Evolutionary conservation across 2,329 filamentous ascomycete species (phyloP).

Genomic region (Grosmannia penicillata): DNA sequence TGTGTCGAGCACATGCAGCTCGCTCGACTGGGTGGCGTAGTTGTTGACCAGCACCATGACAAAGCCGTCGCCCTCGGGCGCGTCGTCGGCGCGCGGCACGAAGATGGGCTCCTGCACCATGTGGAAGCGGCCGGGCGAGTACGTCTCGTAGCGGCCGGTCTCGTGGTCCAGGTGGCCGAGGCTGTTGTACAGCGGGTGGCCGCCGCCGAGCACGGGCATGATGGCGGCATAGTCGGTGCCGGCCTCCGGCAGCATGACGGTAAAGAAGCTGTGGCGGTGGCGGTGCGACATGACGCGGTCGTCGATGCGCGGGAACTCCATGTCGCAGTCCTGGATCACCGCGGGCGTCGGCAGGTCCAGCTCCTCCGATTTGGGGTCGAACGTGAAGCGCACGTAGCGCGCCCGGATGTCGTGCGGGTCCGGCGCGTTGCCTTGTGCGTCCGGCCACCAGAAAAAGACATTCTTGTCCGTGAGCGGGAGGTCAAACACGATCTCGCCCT

Average conservation of each 20-base stretch:
- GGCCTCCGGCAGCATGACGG: constrained; percentile 15
- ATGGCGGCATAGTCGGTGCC: constrained; percentile 16
- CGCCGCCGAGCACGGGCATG: constrained; percentile 15
- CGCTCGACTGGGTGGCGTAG: constrained; percentile 10
- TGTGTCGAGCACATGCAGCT: constrained; percentile 13
- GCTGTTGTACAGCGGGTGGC: constrained; percentile 18
- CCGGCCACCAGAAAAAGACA: constrained; percentile 24
- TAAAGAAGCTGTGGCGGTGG: constrained; percentile 14
- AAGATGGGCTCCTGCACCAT: constrained; percentile 29
- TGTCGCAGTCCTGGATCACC: constrained; percentile 13
- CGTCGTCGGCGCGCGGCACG: constrained; percentile 19
- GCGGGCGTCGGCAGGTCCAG: constrained; percentile 16
- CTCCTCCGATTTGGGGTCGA: constrained; percentile 19
- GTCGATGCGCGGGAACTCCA: constrained; percentile 25
- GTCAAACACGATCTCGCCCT: constrained; percentile 19
- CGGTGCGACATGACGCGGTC: constrained; percentile 19
- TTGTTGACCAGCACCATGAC: constrained; percentile 20
- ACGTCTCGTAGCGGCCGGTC: constrained; percentile 15
- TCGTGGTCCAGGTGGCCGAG: constrained; percentile 17
- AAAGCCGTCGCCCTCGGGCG: constrained; percentile 25
- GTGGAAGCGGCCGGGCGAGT: constrained; percentile 18
- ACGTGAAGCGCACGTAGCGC: constrained; percentile 25
- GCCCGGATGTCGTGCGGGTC: constrained; percentile 15
- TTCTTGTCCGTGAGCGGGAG: constrained; percentile 22
- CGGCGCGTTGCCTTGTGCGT: constrained; percentile 21